Evolutionary conservation across 1,139 yeast genomes (phyloP).

Genomic region (Geotrichum macrosporum): DNA sequence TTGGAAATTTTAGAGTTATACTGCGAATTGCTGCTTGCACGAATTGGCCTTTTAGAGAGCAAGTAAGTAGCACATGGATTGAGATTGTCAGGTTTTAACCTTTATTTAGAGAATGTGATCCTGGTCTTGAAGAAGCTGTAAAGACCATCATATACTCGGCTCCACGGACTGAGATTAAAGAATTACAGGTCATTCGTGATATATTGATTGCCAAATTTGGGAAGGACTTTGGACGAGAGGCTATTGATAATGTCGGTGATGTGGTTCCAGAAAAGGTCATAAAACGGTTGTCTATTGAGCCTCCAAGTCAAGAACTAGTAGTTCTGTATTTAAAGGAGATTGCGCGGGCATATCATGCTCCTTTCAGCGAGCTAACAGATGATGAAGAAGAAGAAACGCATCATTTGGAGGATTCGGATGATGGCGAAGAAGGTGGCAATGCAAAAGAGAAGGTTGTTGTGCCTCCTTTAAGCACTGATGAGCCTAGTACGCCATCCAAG

Average conservation of each 20-base stretch:
- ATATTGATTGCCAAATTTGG: slow-evolving; percentile 63
- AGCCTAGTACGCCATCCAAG: slow-evolving; percentile 23
- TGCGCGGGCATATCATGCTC: slow-evolving; percentile 73
- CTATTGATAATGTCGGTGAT: slow-evolving; percentile 54
- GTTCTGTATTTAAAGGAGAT: slow-evolving; percentile 71
- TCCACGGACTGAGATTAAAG: slow-evolving; percentile 71
- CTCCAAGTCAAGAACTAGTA: slow-evolving; percentile 66
- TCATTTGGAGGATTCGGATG: slow-evolving; percentile 33
- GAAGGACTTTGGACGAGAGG: slow-evolving; percentile 54
- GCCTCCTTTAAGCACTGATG: slow-evolving; percentile 27
- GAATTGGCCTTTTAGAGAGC: slow-evolving; percentile 55
- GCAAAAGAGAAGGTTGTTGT: slow-evolving; percentile 32
- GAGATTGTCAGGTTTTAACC: too few relatives aligned
- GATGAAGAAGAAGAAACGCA: slow-evolving; percentile 33
- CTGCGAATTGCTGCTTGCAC: slow-evolving; percentile 76
- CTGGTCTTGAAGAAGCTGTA: slow-evolving; percentile 70
- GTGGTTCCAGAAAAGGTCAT: slow-evolving; percentile 63
- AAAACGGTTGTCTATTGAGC: slow-evolving; percentile 58
- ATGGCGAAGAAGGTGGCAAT: slow-evolving; percentile 34
- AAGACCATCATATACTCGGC: slow-evolving; percentile 66
- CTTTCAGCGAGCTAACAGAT: slow-evolving; percentile 56
- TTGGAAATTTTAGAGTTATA: slow-evolving; percentile 76
- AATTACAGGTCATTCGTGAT: slow-evolving; percentile 58
- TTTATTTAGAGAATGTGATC: slow-evolving; percentile 51
- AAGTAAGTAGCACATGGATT: too few relatives aligned